Base-by-base conservation (phyloP, 805 yeast genomes). In the Starmerella etchellsii region DNA sequence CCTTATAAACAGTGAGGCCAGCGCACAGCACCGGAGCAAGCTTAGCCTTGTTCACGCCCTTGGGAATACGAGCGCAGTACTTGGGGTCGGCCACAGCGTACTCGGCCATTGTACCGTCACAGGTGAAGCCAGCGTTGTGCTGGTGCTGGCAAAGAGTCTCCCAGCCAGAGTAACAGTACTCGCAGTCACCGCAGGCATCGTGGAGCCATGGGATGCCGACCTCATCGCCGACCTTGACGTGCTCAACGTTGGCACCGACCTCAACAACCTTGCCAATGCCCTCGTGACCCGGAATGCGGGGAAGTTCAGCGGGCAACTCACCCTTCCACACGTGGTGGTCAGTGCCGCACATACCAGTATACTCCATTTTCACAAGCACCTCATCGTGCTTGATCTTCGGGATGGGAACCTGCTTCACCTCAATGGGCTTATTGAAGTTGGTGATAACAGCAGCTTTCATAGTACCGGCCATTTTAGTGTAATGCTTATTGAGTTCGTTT, bases 291-390 rank as follows among this genome's bases (percentile, higher is more conserved):
- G 91, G 91, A 37, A 81, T 85, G 52, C 80, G 66, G 20, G 91
- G 88, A 46, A 78, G 67, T 59, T 77, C 78, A 61, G 79, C 67
- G 38, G 93, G 91, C 93, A 94, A 83, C 66, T 84, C 94, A 57
- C 94, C 94, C 60, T 80, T 74, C 87, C 91, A 81, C 41, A 93
- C 94, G 68, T 84, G 95, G 61, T 84, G 72, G 59, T 83, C 95
- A 28, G 94, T 82, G 70, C 85, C 95, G 66, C 95, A 83, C 42
- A 83, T 94, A 64, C 95, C 95, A 22, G 94, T 75, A 70, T 77
- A 83, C 66, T 75, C 76, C 63, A 84, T 76, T 62, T 84, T 76
- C 65, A 84, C 69, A 60, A 84, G 70, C 52, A 83, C 69, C 65
- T 83, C 87, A 58, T 76, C 78, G 45, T 82, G 65, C 58, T 72